Conservation (phyloP, 192 early-diverging fungal genomes). For the Mortierella hygrophila region DNA sequence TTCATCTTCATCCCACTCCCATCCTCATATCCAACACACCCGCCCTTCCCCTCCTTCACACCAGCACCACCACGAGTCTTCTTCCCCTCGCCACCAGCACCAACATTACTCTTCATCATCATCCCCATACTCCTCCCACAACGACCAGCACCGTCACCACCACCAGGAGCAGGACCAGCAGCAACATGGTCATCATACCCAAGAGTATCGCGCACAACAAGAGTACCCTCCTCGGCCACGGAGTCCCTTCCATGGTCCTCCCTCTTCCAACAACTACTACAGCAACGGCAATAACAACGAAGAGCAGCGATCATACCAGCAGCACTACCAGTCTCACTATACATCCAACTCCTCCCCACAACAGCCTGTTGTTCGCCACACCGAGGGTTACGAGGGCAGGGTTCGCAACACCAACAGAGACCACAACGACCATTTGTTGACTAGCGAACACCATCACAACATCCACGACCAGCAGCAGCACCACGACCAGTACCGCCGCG, state of each 20-base stretch:
- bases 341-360: conserved; percentile 2
- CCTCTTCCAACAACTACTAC: neutral
- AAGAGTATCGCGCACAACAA: conserved; percentile 18
- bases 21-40: conserved; percentile 7
- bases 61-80: neutral
- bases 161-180: conserved; percentile 15
- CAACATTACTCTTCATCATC: conserved; percentile 18
- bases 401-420: conserved; percentile 51
- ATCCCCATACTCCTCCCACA: conserved; percentile 15
- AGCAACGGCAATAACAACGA: conserved; percentile 1
- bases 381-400: conserved; percentile 50
- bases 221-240: conserved; percentile 19
- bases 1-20: neutral
- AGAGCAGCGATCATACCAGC: conserved; percentile 24
- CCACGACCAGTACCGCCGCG: conserved; percentile 31
- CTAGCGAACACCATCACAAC: conserved; percentile 23
- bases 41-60: neutral
- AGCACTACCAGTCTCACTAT: conserved; percentile 21
- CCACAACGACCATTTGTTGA: conserved; percentile 50
- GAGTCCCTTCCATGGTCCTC: conserved; percentile 10
- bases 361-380: conserved; percentile 28
- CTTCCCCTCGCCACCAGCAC: conserved; percentile 6
- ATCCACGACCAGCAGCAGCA: conserved; percentile 46
- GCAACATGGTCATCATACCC: conserved; percentile 6
- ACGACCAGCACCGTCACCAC: conserved; percentile 11